These are phyloP conservation scores for Solanum microdontum DNA, from an alignment of 257 asterid species.

Conservation along the genomic window DNA sequence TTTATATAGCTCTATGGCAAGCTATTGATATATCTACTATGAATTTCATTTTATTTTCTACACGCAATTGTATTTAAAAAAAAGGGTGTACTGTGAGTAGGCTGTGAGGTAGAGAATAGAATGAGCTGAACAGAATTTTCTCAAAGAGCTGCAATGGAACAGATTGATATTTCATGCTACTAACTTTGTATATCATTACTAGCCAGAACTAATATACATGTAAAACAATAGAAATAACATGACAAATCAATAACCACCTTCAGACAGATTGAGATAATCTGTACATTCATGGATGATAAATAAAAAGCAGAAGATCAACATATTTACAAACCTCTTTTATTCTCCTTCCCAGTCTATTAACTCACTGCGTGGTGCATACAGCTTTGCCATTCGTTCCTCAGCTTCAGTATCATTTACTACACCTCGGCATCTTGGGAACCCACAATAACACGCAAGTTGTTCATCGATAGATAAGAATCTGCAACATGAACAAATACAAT, in stretches of 20 bases:
- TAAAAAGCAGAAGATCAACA: not conserved
- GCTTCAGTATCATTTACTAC: conserved; percentile 84
- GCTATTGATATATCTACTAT: not conserved
- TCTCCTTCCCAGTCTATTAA: conserved; percentile 75
- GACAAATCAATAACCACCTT: not conserved
- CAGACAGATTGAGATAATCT: not conserved
- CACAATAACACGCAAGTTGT: conserved; percentile 80
- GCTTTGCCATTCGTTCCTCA: conserved; percentile 59
- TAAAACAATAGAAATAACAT: not conserved
- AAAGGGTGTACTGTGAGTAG: not conserved
- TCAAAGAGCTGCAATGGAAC: not conserved
- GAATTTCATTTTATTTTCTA: not conserved
- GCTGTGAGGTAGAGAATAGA: not conserved
- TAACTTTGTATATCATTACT: not conserved
- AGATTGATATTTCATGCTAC: not conserved
- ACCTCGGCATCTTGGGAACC: conserved; percentile 84
- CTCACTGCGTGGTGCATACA: conserved; percentile 50
- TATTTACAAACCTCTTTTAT: conserved; percentile 33
- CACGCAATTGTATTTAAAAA: not conserved
- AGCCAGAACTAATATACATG: not conserved
- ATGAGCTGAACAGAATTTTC: not conserved
- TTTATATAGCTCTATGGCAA: not conserved
- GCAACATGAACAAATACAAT: conserved; percentile 9
- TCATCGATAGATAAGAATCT: conserved; percentile 78
- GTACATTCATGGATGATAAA: not conserved